Percentiles rank a stretch among this genome's conserved stretches.
phyloP scores from a whole-genome alignment of 805 yeast genomes.

The Yarrowia sp. region DNA sequence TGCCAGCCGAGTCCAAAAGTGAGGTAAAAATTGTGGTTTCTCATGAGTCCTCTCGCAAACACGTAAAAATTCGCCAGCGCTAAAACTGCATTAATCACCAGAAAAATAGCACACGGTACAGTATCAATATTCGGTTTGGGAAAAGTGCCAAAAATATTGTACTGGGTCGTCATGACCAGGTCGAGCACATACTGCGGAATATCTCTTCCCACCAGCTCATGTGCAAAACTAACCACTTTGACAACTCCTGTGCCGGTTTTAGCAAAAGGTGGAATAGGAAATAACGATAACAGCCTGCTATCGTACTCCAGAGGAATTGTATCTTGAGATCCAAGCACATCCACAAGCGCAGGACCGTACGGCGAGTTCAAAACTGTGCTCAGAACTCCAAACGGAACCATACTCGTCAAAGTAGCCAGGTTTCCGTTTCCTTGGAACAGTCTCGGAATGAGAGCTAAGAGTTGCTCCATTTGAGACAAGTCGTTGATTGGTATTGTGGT shows the following conservation, averaged over 20 bases:
- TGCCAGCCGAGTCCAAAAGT: slow-evolving; percentile 56
- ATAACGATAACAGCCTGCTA: neutral
- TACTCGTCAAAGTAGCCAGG: neutral
- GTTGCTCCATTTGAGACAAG: neutral
- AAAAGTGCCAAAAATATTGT: slow-evolving; percentile 58
- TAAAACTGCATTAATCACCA: slow-evolving; percentile 52
- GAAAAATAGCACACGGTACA: slow-evolving; percentile 60
- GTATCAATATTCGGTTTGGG: slow-evolving; percentile 50
- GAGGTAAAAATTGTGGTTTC: slow-evolving; percentile 62
- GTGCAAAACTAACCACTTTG: neutral
- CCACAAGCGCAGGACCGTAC: neutral
- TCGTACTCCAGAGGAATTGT: neutral
- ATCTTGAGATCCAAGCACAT: neutral
- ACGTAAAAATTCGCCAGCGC: slow-evolving; percentile 48
- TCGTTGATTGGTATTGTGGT: neutral
- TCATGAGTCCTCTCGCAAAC: slow-evolving; percentile 47
- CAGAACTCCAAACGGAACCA: neutral
- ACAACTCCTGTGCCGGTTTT: neutral
- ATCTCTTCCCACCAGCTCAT: neutral
- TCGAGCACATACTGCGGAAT: neutral
- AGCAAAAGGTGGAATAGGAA: neutral
- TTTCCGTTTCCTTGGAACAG: slow-evolving; percentile 12
- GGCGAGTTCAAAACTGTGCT: neutral
- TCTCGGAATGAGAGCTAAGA: neutral
- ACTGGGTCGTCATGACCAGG: slow-evolving; percentile 33